phyloP scores from a whole-genome alignment of 2,329 filamentous ascomycete species.

The Capronia epimyces region DNA sequence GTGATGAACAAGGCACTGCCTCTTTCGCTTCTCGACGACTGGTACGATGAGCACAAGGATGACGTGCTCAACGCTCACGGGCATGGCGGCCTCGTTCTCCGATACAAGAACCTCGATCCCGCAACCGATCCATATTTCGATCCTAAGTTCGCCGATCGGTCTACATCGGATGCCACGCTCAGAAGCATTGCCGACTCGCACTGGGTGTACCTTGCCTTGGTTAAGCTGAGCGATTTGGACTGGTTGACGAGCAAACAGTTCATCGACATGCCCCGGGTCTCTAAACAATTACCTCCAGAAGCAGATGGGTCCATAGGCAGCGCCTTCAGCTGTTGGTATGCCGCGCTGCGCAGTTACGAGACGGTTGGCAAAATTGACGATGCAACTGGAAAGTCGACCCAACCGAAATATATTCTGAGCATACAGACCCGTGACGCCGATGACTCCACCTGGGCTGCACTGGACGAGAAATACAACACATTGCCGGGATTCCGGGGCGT shows the following conservation, averaged over 20 bases:
- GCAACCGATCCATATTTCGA: not conserved
- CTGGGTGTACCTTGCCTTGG: conserved; percentile 17
- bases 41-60: conserved; percentile 18
- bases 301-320: conserved; percentile 16
- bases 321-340: conserved; percentile 14
- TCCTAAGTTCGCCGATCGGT: conserved; percentile 5
- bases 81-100: conserved; percentile 19
- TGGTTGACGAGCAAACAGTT: conserved; percentile 18
- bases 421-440: conserved; percentile 7
- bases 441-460: conserved; percentile 3
- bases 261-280: conserved; percentile 13
- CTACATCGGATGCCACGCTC: conserved; percentile 1
- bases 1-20: conserved; percentile 12
- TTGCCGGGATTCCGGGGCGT: conserved; percentile 10
- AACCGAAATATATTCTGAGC: conserved; percentile 12
- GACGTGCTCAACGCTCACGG: conserved; percentile 14
- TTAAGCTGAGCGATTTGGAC: conserved; percentile 11
- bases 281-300: conserved; percentile 9
- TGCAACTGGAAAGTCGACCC: not conserved
- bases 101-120: conserved; percentile 14
- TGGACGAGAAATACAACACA: conserved; percentile 6
- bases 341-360: conserved; percentile 13
- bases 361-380: conserved; percentile 2
- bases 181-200: conserved; percentile 5
- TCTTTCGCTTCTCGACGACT: conserved; percentile 9